phyloP scores from a whole-genome alignment of 2,329 filamentous ascomycete genomes.

The Penicillium sp. region DNA sequence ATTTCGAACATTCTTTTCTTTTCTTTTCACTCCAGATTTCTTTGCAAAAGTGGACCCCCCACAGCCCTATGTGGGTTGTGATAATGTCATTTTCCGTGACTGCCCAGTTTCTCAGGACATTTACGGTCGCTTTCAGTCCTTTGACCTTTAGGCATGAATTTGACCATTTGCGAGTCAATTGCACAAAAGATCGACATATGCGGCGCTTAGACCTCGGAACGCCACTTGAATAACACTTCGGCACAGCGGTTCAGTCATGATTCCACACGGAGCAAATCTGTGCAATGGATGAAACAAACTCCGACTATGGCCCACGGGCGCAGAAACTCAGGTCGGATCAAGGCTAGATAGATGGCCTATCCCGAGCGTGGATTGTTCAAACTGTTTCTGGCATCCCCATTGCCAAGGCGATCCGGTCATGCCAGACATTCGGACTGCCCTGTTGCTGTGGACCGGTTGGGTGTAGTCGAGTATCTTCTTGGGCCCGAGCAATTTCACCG shows the following conservation, averaged over 20 bases:
- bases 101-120: background rate
- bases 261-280: background rate
- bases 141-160: background rate
- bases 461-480: background rate
- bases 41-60: background rate
- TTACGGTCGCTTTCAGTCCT: background rate
- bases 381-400: slow-evolving; percentile 1
- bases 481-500: background rate
- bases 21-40: background rate
- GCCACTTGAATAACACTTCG: background rate
- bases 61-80: background rate
- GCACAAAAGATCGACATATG: background rate
- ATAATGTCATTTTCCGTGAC: background rate
- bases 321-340: background rate
- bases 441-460: background rate
- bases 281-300: background rate
- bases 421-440: background rate
- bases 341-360: too few species aligned
- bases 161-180: background rate
- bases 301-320: too few species aligned
- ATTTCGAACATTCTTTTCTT: slow-evolving; percentile 13
- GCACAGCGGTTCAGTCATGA: too few species aligned
- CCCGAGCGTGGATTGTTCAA: background rate
- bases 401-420: slow-evolving; percentile 1
- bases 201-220: background rate